phyloP scores from a whole-genome alignment of 2,329 filamentous ascomycete genomes.

The Bipolaris zeicola region DNA sequence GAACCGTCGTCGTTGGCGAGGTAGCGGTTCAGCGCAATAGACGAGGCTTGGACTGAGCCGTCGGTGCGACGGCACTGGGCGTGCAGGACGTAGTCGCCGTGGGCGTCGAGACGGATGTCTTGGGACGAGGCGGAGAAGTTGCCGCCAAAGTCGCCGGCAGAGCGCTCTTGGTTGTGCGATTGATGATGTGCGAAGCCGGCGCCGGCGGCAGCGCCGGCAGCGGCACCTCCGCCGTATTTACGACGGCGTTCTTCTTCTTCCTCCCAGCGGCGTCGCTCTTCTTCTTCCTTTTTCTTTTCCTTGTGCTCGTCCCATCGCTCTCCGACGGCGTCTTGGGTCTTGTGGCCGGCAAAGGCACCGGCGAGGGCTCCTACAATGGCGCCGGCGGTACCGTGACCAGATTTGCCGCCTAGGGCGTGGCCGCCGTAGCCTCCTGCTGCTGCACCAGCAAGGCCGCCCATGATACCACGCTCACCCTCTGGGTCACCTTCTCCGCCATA shows the following conservation, averaged over 20 bases:
- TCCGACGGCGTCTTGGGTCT: conserved; percentile 27
- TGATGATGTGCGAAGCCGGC: conserved; percentile 8
- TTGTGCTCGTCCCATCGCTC: conserved; percentile 37
- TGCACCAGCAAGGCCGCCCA: conserved; percentile 34
- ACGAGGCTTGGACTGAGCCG: conserved; percentile 31
- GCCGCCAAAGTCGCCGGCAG: conserved; percentile 27
- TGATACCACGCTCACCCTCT: conserved; percentile 34
- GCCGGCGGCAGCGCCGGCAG: conserved; percentile 4
- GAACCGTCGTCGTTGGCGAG: conserved; percentile 33
- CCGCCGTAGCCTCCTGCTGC: conserved; percentile 36
- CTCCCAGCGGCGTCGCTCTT: conserved; percentile 19
- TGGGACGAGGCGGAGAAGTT: conserved; percentile 32
- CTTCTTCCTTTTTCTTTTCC: conserved; percentile 35
- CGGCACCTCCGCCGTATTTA: conserved; percentile 2
- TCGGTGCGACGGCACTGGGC: conserved; percentile 32
- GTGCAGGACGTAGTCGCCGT: conserved; percentile 35
- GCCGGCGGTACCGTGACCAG: conserved; percentile 31
- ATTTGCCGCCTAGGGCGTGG: conserved; percentile 32
- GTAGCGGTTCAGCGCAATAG: conserved; percentile 28
- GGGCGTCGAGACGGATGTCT: conserved; percentile 34
- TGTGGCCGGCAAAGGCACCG: conserved; percentile 34
- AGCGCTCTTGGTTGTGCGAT: conserved; percentile 13
- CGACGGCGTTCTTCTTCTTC: conserved; percentile 24
- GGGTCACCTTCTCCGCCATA: conserved; percentile 28
- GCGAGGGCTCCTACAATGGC: conserved; percentile 32